These are phyloP conservation scores for Sapria himalayana DNA, from an alignment of 345 rosid genomes.

Conservation along the genomic window DNA sequence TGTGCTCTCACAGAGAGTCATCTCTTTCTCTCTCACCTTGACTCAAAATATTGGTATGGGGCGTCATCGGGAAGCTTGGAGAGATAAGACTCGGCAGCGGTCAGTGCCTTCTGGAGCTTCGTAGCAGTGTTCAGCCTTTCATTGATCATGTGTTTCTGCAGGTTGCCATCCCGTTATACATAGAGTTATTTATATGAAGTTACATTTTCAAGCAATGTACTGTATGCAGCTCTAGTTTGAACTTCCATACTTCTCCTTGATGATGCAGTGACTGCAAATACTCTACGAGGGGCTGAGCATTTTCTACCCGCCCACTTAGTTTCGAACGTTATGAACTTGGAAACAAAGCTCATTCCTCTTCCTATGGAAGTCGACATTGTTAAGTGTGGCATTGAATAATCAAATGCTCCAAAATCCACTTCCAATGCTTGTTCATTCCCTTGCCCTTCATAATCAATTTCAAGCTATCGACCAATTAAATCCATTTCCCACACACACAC, in stretches of 20 bases:
- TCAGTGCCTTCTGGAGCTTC: conserved; percentile 46
- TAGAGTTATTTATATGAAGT: background rate
- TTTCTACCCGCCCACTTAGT: conserved; percentile 18
- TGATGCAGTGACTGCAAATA: conserved; percentile 38
- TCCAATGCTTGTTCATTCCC: conserved; percentile 61
- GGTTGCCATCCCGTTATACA: background rate
- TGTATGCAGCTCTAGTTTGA: background rate
- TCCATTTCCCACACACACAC: background rate
- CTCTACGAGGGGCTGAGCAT: conserved; percentile 28
- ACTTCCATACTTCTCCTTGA: conserved; percentile 54
- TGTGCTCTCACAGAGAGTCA: too few species aligned
- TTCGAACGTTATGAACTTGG: conserved; percentile 45
- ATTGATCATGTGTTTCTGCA: conserved; percentile 59
- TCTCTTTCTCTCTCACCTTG: too few species aligned
- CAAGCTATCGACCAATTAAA: background rate
- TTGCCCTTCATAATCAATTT: conserved; percentile 30
- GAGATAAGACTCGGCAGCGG: conserved; percentile 23
- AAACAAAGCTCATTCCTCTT: conserved; percentile 42
- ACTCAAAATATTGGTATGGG: conserved; percentile 39
- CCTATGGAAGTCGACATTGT: conserved; percentile 66
- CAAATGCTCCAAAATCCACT: conserved; percentile 66
- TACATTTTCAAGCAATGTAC: background rate
- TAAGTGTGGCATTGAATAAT: conserved; percentile 41
- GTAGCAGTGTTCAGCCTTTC: conserved; percentile 30
- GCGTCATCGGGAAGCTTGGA: conserved; percentile 33